Evolutionary conservation across 2,329 filamentous ascomycete genomes (phyloP).

Genomic region (Aureobasidium vineae): DNA sequence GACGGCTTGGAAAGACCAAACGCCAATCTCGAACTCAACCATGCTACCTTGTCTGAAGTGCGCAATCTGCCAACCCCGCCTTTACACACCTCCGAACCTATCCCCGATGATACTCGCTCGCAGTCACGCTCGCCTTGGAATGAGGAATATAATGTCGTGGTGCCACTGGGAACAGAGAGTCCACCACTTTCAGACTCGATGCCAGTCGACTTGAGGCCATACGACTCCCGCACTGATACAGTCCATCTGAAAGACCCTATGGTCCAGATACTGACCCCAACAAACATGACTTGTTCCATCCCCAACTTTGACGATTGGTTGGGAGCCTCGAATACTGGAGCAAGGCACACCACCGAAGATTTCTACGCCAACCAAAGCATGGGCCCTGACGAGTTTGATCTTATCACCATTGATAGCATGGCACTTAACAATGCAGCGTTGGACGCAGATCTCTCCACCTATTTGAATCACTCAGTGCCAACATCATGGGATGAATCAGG

Average conservation of each 20-base stretch:
- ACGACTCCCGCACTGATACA: no score
- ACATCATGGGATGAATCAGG: background rate
- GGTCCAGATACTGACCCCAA: background rate
- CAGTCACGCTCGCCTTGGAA: background rate
- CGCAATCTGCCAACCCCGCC: background rate
- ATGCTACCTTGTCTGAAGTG: background rate
- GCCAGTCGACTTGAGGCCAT: background rate
- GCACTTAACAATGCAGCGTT: background rate
- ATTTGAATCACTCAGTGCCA: background rate
- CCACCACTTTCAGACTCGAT: background rate
- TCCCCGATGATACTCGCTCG: background rate
- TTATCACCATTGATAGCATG: conserved; percentile 2
- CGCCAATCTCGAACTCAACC: background rate
- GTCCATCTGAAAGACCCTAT: no score
- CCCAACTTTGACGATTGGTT: background rate
- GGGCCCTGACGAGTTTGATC: background rate
- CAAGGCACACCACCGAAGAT: background rate
- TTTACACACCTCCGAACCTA: no score
- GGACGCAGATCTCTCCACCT: background rate
- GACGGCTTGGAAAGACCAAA: background rate
- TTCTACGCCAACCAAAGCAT: background rate
- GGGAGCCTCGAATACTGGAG: background rate
- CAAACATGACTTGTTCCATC: background rate
- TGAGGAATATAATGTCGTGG: background rate
- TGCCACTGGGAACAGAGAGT: background rate